Conservation (phyloP, 2,329 filamentous ascomycete genomes). For the Cercospora nicotianae region DNA sequence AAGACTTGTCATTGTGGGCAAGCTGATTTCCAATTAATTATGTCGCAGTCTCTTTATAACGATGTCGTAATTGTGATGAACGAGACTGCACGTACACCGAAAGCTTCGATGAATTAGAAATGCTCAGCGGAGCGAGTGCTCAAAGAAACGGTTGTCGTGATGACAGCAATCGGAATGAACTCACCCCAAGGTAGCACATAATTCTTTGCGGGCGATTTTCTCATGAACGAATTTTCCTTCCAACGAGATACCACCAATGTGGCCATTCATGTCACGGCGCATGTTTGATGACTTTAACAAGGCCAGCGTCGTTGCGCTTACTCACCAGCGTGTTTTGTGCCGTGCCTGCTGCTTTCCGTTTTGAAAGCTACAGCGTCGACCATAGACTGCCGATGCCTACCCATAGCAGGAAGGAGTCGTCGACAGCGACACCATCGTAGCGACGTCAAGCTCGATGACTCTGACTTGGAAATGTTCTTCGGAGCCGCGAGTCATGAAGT, state of each 20-base stretch:
- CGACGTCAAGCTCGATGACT: background rate
- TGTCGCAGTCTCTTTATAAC: no score
- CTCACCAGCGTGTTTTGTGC: background rate
- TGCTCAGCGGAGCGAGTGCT: background rate
- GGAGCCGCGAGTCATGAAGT: background rate
- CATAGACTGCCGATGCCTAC: background rate
- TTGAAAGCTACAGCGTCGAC: background rate
- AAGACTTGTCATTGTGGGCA: background rate
- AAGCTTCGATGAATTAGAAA: background rate
- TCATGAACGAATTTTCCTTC: no score
- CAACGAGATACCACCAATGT: background rate
- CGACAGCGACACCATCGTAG: background rate
- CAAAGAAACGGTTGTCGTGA: background rate
- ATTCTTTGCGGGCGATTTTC: background rate
- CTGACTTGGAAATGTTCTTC: background rate
- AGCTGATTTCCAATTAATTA: no score
- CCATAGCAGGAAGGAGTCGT: background rate
- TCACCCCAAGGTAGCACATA: background rate
- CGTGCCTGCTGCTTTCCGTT: background rate
- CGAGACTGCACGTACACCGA: background rate
- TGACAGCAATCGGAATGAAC: background rate
- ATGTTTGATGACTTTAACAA: background rate
- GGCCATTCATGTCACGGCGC: background rate
- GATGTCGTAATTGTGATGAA: background rate
- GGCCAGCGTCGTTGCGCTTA: background rate